Percentiles rank a stretch among this genome's conserved stretches.
Conservation (phyloP, 176 grass and related monocot genomes). For the Thalia dealbata region DNA sequence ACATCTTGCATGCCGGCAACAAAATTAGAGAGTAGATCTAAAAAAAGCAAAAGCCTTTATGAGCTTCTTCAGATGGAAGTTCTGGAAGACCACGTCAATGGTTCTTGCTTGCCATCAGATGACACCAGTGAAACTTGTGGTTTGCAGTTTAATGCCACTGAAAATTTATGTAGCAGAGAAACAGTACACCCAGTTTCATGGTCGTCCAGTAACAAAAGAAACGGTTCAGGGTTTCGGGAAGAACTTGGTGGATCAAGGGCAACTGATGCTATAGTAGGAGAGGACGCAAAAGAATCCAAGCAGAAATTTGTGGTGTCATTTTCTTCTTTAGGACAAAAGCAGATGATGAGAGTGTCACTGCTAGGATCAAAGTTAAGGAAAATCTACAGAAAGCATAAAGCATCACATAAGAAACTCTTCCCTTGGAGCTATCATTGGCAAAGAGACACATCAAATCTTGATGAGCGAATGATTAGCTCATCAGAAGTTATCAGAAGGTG, state of each 20-base stretch:
- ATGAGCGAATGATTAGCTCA: slow-evolving; percentile 33
- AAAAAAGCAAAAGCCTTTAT: slow-evolving; percentile 70
- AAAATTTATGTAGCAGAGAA: slow-evolving; percentile 24
- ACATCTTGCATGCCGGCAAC: slow-evolving; percentile 14
- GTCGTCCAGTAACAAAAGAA: slow-evolving; percentile 22
- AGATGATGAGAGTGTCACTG: slow-evolving; percentile 29
- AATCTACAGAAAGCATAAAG: slow-evolving; percentile 75
- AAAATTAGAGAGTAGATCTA: slow-evolving; percentile 31
- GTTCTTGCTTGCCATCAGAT: slow-evolving; percentile 16
- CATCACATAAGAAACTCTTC: slow-evolving; percentile 69
- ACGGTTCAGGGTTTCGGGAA: slow-evolving; percentile 26
- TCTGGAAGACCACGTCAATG: slow-evolving; percentile 38
- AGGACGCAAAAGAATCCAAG: slow-evolving; percentile 29
- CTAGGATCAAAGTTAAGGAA: slow-evolving; percentile 57
- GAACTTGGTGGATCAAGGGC: slow-evolving; percentile 31
- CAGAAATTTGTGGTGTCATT: slow-evolving; percentile 32
- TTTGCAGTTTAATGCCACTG: slow-evolving; percentile 15
- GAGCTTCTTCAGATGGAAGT: slow-evolving; percentile 78
- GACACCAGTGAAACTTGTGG: slow-evolving; percentile 15
- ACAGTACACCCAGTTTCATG: slow-evolving; percentile 16
- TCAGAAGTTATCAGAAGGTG: slow-evolving; percentile 49
- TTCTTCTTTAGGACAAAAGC: slow-evolving; percentile 34
- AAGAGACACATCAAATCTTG: slow-evolving; percentile 57
- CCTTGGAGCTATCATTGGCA: slow-evolving; percentile 89
- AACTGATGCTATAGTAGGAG: slow-evolving; percentile 28